Base-by-base conservation (phyloP, 805 yeast species). In the Yarrowia sp. region DNA sequence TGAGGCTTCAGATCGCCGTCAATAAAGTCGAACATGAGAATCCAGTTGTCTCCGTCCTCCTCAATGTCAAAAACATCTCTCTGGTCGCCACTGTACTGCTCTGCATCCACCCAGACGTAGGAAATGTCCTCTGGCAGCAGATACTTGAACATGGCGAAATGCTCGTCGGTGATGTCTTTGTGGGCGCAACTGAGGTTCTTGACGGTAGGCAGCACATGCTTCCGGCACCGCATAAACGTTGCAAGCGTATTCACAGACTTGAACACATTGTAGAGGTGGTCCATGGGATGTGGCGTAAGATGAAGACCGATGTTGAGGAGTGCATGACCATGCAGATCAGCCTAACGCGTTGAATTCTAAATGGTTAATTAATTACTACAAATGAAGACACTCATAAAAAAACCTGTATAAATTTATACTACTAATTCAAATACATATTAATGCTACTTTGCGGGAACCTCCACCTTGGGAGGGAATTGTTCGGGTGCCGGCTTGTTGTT, bases 21-120 rank as follows among this genome's bases (percentile, higher is more conserved):
- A 16, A 83, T 78, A 71, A 92, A 89, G 66, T 87, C 92, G 69
- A 92, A 87, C 1, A 89, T 77, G 25, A 92, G 75, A 8, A 88
- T 68, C 65, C 86, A 91, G 19, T 76, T 71, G 12, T 75, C 75
- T 1, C 67, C 68, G 6, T 67, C 69, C 44, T 76, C 73, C 64
- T 81, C 79, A 19, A 83, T 73, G 47, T 81, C 77, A 62, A 77
- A 81, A 39, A 81, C 75, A 68, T 83, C 87, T 10, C 76, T 73
- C 39, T 82, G 65, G 12, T 33, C 47, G 24, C 47, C 63, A 41
- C 18, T 60, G 62, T 24, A 47, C 31, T 33, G 58, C 33, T 36
- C 31, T n/a, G 39, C 62, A 71, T 92, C 97, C 44, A 87, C 84
- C 70, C 88, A 92, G 56, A 84, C 88, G 68, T 85, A 85, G 1